Base-by-base conservation (phyloP, 2,329 filamentous ascomycete genomes). In the Colletotrichum acutatum region DNA sequence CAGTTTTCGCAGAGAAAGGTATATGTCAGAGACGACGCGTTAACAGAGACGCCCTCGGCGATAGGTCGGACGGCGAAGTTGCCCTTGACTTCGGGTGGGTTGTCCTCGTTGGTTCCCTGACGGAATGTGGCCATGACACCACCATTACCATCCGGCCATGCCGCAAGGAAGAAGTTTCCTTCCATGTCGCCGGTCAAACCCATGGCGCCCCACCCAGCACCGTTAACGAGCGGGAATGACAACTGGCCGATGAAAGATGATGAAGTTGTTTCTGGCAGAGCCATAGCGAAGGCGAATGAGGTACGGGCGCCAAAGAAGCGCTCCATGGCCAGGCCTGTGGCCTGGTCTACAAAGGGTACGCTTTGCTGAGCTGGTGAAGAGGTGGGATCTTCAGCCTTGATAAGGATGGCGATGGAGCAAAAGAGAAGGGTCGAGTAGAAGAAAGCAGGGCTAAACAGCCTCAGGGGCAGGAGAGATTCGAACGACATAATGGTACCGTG, bases 211-310 rank as follows among this genome's bases (percentile, higher is more conserved):
- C 84, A 87, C 26, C 86, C 86, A 3, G 79, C 81, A 3, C 84
- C 83, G 58, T 82, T 80, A 12, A 74, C 75, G 2, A 83, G 78
- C 0, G 83, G 83, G 68, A 85, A 83, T 22, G 83, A 81, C 14
- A 88, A 80, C 72, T 87, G 86, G 8, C 83, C 85, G 61, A 87
- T 86, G 78, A 87, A 86, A 68, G 85, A 84, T n/a, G 68, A 62
- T 11, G 65, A 46, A n/a, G 75, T 57, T 76, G 82, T 14, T 74
- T 80, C 74, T 0, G 83, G 79, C 1, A 87, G 80, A 6, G 85
- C 84, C 59, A 87, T 80, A 71, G 82, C 85, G 60, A 87, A 82
- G 9, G 74, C 80, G 73, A 82, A 86, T 26, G 79, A 79, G 1
- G 83, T 83, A 24, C 78, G 68, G 30, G 83, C 80, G 37, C 83